Evolutionary conservation across 2,329 filamentous ascomycete genomes (phyloP), one percentile per base, ranked within the genome.

Genomic region (Hymenoscyphus repandus): DNA sequence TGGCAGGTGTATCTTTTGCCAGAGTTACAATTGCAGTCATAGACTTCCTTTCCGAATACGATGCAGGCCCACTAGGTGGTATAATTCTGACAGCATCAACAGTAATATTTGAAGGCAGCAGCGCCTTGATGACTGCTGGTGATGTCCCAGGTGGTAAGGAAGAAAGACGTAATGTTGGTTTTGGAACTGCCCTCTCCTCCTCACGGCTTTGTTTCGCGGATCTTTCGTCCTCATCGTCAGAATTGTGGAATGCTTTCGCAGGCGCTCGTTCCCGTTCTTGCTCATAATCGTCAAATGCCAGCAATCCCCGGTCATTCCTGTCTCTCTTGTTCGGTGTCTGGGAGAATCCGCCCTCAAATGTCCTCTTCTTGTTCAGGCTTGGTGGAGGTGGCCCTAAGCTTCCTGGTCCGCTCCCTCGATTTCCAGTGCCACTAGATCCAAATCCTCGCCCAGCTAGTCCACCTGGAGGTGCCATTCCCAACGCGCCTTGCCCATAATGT

Each of bases 1-100:
- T 86, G 0, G 86, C 86, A 0, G 90, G 81, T 0, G 90, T 93
- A 57, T 93, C 88, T 51, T 86, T 83, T 1, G 86, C 83, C 30
- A 96, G 71, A 0, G 86, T 90, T 41, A 93, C 86, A 60, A 96
- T 89, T 4, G 90, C 90, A 13, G 88, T 78, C 32, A 82, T 77
- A 1, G 85, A 86, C 63, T 83, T 90, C 52, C 86, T 79, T 58
- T 91, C 86, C 2, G 73, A 77, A 11, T 70, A 69, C 34, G 68
- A 64, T 13, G 69, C 72, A 1, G 78, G 70, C 2, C 75, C 76
- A 11, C 70, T 64, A 0, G 77, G 69, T 2, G 83, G 78, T 27
- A 87, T 68, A 30, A 93, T 82, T 62, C 85, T 86, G 45, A 96
- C 83, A 55, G 81, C 78, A 62, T 92, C 88, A 5, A 92, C 82